Conservation (phyloP, 1,284 basidiomycete species). For the Moesziomyces antarcticus region DNA sequence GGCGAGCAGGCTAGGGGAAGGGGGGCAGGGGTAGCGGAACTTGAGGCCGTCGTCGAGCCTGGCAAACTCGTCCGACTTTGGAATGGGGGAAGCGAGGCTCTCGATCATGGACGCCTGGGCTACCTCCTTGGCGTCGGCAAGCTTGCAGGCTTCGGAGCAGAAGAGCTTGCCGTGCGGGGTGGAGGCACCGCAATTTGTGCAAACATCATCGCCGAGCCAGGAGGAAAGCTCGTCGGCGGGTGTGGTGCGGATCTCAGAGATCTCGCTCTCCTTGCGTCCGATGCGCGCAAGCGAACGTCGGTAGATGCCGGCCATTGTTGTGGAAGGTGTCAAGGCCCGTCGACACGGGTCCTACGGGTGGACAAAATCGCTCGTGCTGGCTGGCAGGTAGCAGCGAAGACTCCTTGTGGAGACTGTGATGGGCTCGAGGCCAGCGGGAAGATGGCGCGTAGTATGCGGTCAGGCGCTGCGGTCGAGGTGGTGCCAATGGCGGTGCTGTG, state of each 20-base stretch:
- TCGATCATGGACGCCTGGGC: conserved; percentile 30
- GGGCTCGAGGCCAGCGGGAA: too few relatives aligned
- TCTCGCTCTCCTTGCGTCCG: conserved; percentile 39
- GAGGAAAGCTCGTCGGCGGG: conserved; percentile 56
- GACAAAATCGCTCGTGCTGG: conserved; percentile 16
- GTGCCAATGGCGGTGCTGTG: too few relatives aligned
- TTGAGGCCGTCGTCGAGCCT: conserved; percentile 26
- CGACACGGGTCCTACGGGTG: conserved; percentile 20
- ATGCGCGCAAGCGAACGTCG: conserved; percentile 44
- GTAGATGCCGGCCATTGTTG: conserved; percentile 48
- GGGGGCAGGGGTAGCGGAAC: conserved; percentile 60
- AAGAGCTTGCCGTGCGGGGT: conserved; percentile 51
- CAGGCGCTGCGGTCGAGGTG: too few relatives aligned
- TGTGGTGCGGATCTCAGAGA: conserved; percentile 45
- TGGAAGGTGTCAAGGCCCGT: conserved; percentile 20
- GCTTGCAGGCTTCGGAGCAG: conserved; percentile 56
- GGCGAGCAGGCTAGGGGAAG: conserved; percentile 55
- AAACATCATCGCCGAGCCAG: conserved; percentile 59
- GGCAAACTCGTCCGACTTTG: conserved; percentile 20
- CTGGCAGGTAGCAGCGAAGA: conserved; percentile 27
- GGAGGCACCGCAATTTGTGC: conserved; percentile 54
- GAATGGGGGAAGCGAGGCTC: conserved; percentile 26
- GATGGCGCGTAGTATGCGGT: too few relatives aligned
- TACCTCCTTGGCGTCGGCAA: conserved; percentile 43
- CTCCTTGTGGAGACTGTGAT: background rate